These are phyloP conservation scores for Coffea eugenioides DNA, from an alignment of 257 asterid genomes.

Conservation along the genomic window DNA sequence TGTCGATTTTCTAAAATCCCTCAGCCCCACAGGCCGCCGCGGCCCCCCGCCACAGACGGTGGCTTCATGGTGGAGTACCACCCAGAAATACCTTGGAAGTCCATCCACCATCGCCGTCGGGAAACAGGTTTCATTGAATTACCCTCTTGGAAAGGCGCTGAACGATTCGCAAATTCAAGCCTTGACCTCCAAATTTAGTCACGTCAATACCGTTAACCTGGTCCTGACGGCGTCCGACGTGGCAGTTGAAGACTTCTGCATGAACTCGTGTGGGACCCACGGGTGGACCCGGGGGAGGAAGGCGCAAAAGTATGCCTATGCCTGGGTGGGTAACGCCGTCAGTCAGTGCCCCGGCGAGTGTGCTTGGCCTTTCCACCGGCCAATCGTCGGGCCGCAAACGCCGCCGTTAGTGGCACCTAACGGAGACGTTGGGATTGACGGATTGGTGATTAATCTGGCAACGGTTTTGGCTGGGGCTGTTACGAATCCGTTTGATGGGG, in stretches of 20 bases:
- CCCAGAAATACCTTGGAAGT: slow-evolving; percentile 32
- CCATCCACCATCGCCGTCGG: slow-evolving; percentile 21
- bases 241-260: slow-evolving; percentile 44
- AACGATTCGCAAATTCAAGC: slow-evolving; percentile 27
- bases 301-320: slow-evolving; percentile 29
- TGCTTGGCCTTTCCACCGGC: slow-evolving; percentile 54
- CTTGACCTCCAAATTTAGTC: slow-evolving; percentile 24
- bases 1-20: slow-evolving; percentile 24
- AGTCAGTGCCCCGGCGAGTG: slow-evolving; percentile 51
- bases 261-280: slow-evolving; percentile 50
- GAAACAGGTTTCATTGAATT: slow-evolving; percentile 23
- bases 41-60: slow-evolving; percentile 21
- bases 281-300: slow-evolving; percentile 28
- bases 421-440: slow-evolving; percentile 48
- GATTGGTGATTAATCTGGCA: slow-evolving; percentile 41
- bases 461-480: slow-evolving; percentile 48
- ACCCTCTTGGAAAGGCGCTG: slow-evolving; percentile 34
- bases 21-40: slow-evolving; percentile 8
- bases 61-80: slow-evolving; percentile 47
- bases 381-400: slow-evolving; percentile 44
- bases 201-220: slow-evolving; percentile 28
- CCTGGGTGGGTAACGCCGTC: slow-evolving; percentile 53
- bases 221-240: slow-evolving; percentile 42
- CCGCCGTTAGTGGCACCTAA: slow-evolving; percentile 46
- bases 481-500: slow-evolving; percentile 51